A percentile compares a stretch with the other conserved stretches of the same genome.
Conservation (phyloP, 2,329 filamentous ascomycete genomes). For the Thelonectria discophora region DNA sequence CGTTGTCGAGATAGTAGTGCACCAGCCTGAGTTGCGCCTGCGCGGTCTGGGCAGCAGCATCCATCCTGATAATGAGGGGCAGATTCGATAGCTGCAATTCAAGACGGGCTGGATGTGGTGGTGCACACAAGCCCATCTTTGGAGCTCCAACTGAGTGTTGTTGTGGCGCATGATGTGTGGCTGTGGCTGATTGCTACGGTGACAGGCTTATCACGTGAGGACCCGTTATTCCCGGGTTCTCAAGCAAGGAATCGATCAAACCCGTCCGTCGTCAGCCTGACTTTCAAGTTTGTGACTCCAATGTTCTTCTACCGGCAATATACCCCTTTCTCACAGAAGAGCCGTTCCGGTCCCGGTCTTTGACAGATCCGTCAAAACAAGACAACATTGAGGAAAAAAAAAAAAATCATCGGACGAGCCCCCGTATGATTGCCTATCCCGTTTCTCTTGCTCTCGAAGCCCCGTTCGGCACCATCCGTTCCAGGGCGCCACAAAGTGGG, state of each 20-base stretch:
- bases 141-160: no score
- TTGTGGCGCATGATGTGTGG: conserved; percentile 19
- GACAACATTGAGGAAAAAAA: neutral
- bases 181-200: conserved; percentile 10
- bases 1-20: conserved; percentile 25
- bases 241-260: neutral
- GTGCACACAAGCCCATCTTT: neutral
- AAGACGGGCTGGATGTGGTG: neutral
- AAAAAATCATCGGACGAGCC: conserved; percentile 11
- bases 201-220: conserved; percentile 13
- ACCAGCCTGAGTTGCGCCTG: conserved; percentile 20
- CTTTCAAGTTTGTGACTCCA: neutral
- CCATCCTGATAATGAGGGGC: neutral
- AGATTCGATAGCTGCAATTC: neutral
- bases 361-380: no score
- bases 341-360: neutral
- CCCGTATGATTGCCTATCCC: conserved; percentile 16
- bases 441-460: no score
- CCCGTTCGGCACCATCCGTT: conserved; percentile 16
- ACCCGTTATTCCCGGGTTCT: neutral
- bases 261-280: neutral
- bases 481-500: conserved; percentile 5
- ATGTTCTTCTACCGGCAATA: conserved; percentile 9
- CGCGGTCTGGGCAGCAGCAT: neutral
- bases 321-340: neutral